Conservation (phyloP, 768 basidiomycete genomes). For the Favolaschia claudopus region DNA sequence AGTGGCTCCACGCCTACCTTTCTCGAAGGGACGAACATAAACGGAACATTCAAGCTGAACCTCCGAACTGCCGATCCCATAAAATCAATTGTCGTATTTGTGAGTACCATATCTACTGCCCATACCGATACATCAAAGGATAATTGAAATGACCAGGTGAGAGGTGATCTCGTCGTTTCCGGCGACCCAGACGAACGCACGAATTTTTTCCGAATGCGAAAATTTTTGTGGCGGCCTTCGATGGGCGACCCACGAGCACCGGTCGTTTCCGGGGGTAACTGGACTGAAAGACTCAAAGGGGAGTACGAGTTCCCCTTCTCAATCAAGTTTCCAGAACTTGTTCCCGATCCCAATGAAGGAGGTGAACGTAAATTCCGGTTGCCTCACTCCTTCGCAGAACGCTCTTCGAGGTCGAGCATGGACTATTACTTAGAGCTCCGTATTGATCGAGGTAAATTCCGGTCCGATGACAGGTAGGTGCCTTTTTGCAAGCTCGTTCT, state of each 20-base stretch:
- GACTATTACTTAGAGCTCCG: constrained; percentile 16
- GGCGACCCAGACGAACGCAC: constrained; percentile 5
- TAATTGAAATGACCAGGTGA: no score
- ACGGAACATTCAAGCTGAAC: constrained; percentile 11
- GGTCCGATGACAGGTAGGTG: constrained; percentile 13
- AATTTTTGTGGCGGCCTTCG: background rate
- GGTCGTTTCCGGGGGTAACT: background rate
- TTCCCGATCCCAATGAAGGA: background rate
- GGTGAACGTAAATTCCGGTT: constrained; percentile 17
- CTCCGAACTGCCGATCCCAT: constrained; percentile 6
- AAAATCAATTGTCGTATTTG: constrained; percentile 7
- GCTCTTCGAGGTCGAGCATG: background rate
- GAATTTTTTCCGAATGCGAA: background rate
- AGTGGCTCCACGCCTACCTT: constrained; percentile 12
- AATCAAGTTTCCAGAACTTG: constrained; percentile 1
- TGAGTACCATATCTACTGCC: no score
- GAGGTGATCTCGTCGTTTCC: constrained; percentile 8
- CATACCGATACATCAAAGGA: no score
- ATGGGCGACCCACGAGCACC: constrained; percentile 18
- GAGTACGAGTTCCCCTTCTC: constrained; percentile 18
- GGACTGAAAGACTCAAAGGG: constrained; percentile 14
- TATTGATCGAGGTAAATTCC: constrained; percentile 15
- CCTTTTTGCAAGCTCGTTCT: background rate
- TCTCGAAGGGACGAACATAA: constrained; percentile 8
- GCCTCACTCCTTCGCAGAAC: constrained; percentile 16